These are phyloP conservation scores for Trichoderma sp. DNA, from an alignment of 2,329 filamentous ascomycete genomes.

Conservation along the genomic window DNA sequence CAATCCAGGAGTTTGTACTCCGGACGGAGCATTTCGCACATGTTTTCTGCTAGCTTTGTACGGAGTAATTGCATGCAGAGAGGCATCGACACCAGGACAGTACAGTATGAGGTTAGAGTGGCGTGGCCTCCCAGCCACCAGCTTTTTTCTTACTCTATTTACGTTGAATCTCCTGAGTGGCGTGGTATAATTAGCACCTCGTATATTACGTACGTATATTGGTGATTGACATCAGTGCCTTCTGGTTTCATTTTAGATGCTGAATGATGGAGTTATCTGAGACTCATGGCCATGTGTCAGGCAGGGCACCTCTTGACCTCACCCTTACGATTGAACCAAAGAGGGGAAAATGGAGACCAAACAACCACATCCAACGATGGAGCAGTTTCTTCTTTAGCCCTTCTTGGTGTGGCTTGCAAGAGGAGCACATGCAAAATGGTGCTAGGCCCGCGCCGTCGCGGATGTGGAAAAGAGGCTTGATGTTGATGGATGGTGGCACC, in stretches of 20 bases:
- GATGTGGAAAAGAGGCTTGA: neutral
- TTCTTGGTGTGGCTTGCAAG: neutral
- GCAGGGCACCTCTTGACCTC: neutral
- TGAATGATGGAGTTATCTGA: neutral
- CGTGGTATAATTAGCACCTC: neutral
- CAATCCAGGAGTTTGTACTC: neutral
- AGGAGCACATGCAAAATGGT: neutral
- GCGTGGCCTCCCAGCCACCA: neutral
- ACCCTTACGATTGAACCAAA: neutral
- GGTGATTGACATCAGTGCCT: neutral
- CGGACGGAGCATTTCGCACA: neutral
- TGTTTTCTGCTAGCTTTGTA: neutral
- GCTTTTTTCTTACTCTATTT: neutral
- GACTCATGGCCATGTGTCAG: neutral
- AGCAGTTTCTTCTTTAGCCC: neutral
- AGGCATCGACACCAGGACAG: neutral
- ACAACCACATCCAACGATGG: neutral
- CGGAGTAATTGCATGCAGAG: neutral
- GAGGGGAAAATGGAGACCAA: neutral
- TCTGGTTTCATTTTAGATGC: neutral
- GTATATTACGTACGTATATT: neutral
- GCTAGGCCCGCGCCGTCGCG: slow-evolving; percentile 19
- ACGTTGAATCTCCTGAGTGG: neutral
- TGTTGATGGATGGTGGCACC: neutral
- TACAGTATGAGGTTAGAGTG: neutral